Evolutionary conservation across 371 early-diverging fungal species (phyloP), one percentile per base, ranked within the genome.

Genomic region (Lichtheimia ornata): DNA sequence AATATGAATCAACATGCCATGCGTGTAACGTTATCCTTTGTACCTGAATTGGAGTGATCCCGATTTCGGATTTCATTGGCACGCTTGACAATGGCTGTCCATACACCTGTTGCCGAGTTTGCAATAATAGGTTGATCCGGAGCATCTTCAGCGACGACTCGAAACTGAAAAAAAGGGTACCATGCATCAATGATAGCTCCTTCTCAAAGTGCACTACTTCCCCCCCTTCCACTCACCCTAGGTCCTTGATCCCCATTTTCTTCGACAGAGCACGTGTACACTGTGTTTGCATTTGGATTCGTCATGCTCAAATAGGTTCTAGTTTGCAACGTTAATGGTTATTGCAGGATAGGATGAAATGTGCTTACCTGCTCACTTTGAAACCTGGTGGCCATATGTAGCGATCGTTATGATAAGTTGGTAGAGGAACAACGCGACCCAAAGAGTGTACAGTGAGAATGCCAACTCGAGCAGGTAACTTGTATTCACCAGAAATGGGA

Each of bases 301-400:
- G 85, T 73, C 82, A 90, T 91, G 67, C 92, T 92, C 50, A 84
- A 77, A 63, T 87, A 94, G 3, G 79, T 66, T 63, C 94, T 78
- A 43, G 2, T 5, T 54, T 5, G 11, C 13, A 18, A 18, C 6
- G 24, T 12, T 9, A 35, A 27, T 44, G 20, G 2, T 24, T n/a
- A 11, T 22, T 50, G 9, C 0, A 35, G 35, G 11, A 35, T 35
- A 35, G 9, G 11, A 9, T 9, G 35, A 9, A 22, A 18, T 18
- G n/a, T 52, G 13, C 41, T 44, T 72, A 77, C 77, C 82, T 70
- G 72, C 76, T 78, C 9, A 84, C 77, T 56, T 70, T 85, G 71
- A 89, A 96, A 5, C 97, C 97, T 20, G 92, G 87, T 15, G 97
- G 93, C 86, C 88, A 96, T 35, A 96, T 93, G 62, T 96, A 95